Percentiles rank a stretch among this genome's conserved stretches.
phyloP scores from a whole-genome alignment of 768 basidiomycete genomes.

The Boletales sp. region DNA sequence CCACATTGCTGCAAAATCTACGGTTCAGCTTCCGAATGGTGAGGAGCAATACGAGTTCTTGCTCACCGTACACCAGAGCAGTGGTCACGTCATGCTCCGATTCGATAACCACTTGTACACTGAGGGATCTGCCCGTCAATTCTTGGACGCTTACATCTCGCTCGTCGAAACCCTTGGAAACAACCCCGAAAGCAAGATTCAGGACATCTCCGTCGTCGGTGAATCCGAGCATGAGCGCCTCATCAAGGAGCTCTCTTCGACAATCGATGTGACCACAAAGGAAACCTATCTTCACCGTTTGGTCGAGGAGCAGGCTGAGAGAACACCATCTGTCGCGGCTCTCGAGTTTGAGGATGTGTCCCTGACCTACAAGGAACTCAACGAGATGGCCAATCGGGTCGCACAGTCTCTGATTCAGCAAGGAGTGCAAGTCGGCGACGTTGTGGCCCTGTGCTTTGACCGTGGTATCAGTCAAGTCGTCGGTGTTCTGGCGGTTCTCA shows the following conservation, averaged over 20 bases:
- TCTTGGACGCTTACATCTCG: conserved; percentile 28
- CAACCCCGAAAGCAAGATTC: conserved; percentile 10
- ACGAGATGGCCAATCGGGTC: conserved; percentile 30
- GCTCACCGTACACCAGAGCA: conserved; percentile 24
- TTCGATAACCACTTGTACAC: conserved; percentile 29
- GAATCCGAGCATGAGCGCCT: conserved; percentile 14
- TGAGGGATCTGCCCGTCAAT: conserved; percentile 26
- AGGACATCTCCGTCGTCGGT: conserved; percentile 16
- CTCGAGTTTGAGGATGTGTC: conserved; percentile 28
- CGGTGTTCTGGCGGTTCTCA: conserved; percentile 30
- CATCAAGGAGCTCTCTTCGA: conserved; percentile 26
- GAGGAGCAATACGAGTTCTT: conserved; percentile 23
- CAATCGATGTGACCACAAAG: conserved; percentile 4
- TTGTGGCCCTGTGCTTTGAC: conserved; percentile 28
- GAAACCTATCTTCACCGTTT: conserved; percentile 19
- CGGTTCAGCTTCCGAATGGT: conserved; percentile 24
- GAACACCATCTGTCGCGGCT: conserved; percentile 19
- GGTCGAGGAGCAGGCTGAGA: conserved; percentile 16
- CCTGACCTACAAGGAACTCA: conserved; percentile 31
- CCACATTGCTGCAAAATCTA: conserved; percentile 14
- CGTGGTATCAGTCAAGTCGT: conserved; percentile 28
- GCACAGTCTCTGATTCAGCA: conserved; percentile 25
- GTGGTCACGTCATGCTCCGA: conserved; percentile 24
- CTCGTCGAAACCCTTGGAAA: conserved; percentile 24
- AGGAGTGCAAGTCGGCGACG: conserved; percentile 23